phyloP scores from a whole-genome alignment of 345 rosid species.

The Ailanthus altissimus region DNA sequence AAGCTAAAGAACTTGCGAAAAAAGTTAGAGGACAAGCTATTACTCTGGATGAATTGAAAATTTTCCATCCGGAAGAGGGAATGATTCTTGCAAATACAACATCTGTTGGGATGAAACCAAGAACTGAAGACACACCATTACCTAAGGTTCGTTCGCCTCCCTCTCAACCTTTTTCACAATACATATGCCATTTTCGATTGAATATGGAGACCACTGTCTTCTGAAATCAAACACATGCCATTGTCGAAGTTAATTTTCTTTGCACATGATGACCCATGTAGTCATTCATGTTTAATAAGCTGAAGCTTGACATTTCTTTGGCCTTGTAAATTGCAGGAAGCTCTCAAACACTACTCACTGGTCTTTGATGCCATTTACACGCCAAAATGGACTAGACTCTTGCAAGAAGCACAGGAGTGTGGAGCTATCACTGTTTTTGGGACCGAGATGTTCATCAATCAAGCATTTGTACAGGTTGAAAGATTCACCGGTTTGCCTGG shows the following conservation, averaged over 20 bases:
- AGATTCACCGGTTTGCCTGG: conserved; percentile 67
- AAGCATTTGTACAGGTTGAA: conserved; percentile 59
- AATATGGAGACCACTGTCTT: no score
- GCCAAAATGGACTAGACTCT: conserved; percentile 57
- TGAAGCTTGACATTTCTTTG: no score
- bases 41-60: conserved; percentile 45
- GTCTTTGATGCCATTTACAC: conserved; percentile 66
- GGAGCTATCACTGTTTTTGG: conserved; percentile 55
- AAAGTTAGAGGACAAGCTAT: conserved; percentile 58
- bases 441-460: conserved; percentile 58
- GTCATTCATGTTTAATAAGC: no score
- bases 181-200: not conserved
- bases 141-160: conserved; percentile 45
- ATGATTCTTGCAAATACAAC: conserved; percentile 70
- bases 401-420: conserved; percentile 54
- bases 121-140: conserved; percentile 44
- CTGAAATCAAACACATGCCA: not conserved
- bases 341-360: conserved; percentile 52
- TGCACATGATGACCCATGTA: no score
- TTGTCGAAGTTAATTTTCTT: no score
- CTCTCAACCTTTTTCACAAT: not conserved
- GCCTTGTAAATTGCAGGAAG: conserved; percentile 50
- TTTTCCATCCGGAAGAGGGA: conserved; percentile 62
- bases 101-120: conserved; percentile 65
- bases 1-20: conserved; percentile 54